Percentiles rank a stretch among this genome's conserved stretches.
These are phyloP conservation scores for Ophiocordyceps camponoti-rufipedis DNA, from an alignment of 2,329 filamentous ascomycete genomes.

Conservation along the genomic window DNA sequence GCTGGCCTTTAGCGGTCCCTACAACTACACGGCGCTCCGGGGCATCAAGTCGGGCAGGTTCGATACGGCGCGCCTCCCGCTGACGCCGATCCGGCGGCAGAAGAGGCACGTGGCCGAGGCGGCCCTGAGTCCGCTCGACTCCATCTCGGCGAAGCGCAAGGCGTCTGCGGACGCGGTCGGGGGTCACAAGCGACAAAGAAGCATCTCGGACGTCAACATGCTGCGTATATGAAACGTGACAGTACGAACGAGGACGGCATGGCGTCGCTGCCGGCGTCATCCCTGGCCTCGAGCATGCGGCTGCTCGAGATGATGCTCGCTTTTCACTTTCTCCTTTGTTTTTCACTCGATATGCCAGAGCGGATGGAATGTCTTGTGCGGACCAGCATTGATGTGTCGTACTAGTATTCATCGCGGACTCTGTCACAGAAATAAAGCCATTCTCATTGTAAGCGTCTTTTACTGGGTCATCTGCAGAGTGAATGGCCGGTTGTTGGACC, in stretches of 20 bases:
- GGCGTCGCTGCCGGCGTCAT: constrained; percentile 12
- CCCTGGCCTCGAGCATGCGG: constrained; percentile 21
- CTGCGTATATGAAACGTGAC: constrained; percentile 22
- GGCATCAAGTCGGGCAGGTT: constrained; percentile 49
- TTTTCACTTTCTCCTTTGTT: neutral
- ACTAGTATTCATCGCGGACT: neutral
- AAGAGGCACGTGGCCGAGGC: constrained; percentile 27
- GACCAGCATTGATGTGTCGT: neutral
- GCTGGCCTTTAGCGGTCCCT: constrained; percentile 40
- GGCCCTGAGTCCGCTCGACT: constrained; percentile 30
- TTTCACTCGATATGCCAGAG: neutral
- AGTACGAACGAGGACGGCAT: constrained; percentile 29
- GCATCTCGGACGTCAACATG: constrained; percentile 36
- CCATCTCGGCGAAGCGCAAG: constrained; percentile 34
- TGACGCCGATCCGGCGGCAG: constrained; percentile 46
- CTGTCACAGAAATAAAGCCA: no score
- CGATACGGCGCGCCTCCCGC: constrained; percentile 45
- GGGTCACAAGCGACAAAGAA: constrained; percentile 37
- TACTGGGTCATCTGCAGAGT: no score
- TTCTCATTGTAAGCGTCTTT: no score
- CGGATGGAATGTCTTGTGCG: neutral
- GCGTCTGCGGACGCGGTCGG: constrained; percentile 23
- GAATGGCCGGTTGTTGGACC: no score
- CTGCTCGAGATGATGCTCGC: neutral
- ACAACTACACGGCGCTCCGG: constrained; percentile 40